Base-by-base conservation (phyloP, 2,329 filamentous ascomycete species). In the Aspergillus viridinutans region DNA sequence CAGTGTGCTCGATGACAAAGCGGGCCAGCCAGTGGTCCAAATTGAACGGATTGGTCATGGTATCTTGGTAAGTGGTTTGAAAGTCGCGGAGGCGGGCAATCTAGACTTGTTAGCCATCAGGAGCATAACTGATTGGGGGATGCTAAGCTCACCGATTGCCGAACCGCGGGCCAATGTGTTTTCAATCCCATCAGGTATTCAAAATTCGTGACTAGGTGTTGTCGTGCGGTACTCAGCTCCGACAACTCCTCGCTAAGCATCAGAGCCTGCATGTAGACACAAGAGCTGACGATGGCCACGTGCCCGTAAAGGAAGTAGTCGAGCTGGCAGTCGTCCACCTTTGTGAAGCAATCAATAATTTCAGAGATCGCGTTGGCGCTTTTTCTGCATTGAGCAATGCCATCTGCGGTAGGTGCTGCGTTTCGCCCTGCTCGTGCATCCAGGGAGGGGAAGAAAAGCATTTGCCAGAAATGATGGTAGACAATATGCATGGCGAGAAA, bases 1-100 rank as follows among this genome's bases (percentile, higher is more conserved):
- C 65, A 17, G 61, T 58, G 42, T 65, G 61, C 29, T 66, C 63
- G 1, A 58, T 65, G n/a, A 66, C 52, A 45, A 66, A 66, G 3
- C 63, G 63, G 9, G 61, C 63, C 61, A 66, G 64, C 64, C 64
- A 66, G 43, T 65, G 64, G 28, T 66, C 64, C 20, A 62, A 32
- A 2, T 56, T 58, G 49, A 66, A 66, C 1, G 64, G 57, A 42
- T 65, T 59, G 6, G 58, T 62, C 42, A 62, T 56, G 3, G 62
- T 61, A 49, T 59, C 58, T 23, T 58, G 55, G 28, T 62, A 66
- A 25, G 42, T 62, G 8, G 61, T 63, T 28, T 66, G 62, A 50
- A 66, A 66, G 1, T 54, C 59, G n/a, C 62, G 57, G 25, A 66
- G 59, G n/a, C 59, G 62, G 25, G 57, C 48, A 5, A 63, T 51